phyloP scores from a whole-genome alignment of 345 rosid species.

The Hirschfeldia incana region DNA sequence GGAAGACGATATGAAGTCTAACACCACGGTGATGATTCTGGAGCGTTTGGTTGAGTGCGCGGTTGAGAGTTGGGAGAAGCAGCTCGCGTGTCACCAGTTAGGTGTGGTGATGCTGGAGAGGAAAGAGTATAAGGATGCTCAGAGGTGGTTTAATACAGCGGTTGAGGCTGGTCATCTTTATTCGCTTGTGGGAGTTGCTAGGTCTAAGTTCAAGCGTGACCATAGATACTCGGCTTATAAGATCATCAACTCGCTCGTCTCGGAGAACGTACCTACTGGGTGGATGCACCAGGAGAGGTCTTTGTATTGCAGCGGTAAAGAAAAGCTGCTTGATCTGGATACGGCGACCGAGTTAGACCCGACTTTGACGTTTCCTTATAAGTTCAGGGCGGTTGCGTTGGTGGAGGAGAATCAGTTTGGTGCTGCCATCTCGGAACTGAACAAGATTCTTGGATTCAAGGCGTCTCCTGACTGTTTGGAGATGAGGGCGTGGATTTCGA shows the following conservation, averaged over 20 bases:
- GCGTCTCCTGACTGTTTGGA: conserved; percentile 86
- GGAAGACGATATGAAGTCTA: conserved; percentile 86
- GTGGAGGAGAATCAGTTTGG: conserved; percentile 69
- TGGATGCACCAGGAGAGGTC: conserved; percentile 97
- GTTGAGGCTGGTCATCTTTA: conserved; percentile 71
- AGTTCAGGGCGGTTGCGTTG: conserved; percentile 68
- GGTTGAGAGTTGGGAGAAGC: conserved; percentile 72
- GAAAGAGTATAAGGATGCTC: conserved; percentile 86
- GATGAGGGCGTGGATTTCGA: conserved; percentile 84
- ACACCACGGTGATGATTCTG: conserved; percentile 82
- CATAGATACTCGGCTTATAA: conserved; percentile 90
- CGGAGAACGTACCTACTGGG: conserved; percentile 62
- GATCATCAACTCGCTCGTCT: conserved; percentile 64
- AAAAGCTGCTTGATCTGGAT: conserved; percentile 67
- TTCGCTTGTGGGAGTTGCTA: conserved; percentile 75
- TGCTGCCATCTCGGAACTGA: conserved; percentile 76
- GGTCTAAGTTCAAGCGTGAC: conserved; percentile 84
- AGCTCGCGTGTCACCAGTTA: conserved; percentile 75
- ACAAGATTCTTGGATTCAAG: conserved; percentile 73
- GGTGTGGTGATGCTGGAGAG: conserved; percentile 93
- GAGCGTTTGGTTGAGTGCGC: conserved; percentile 82
- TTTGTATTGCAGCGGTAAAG: conserved; percentile 72
- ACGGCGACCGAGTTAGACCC: conserved; percentile 83
- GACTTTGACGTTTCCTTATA: conserved; percentile 84
- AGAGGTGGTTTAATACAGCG: conserved; percentile 73